A percentile compares a stretch with the other conserved stretches of the same genome.
Evolutionary conservation across 2,329 filamentous ascomycete genomes (phyloP).

Genomic region (Aphanoascus verrucosus): DNA sequence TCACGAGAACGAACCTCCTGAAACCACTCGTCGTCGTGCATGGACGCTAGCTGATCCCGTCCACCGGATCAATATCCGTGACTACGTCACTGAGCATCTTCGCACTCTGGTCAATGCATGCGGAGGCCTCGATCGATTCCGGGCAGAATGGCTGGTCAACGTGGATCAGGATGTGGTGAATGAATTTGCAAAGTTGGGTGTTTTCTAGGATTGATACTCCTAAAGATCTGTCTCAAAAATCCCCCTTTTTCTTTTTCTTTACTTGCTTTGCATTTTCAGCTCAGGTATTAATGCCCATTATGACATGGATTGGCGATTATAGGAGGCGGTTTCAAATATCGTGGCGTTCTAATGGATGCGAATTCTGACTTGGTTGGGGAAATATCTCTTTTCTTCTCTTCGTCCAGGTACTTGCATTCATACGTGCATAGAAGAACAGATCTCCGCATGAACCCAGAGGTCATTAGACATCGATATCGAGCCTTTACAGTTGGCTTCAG

Average conservation of each 20-base stretch:
- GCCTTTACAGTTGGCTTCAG: no score
- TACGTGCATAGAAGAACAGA: neutral
- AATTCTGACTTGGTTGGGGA: neutral
- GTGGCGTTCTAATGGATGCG: neutral
- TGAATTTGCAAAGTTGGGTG: slow-evolving; percentile 17
- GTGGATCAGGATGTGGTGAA: slow-evolving; percentile 35
- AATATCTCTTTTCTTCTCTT: neutral
- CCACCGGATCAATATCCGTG: slow-evolving; percentile 36
- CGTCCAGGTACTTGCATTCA: neutral
- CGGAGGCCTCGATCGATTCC: slow-evolving; percentile 34
- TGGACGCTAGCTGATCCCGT: slow-evolving; percentile 34
- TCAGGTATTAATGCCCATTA: neutral
- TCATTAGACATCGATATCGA: no score
- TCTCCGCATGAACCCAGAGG: neutral
- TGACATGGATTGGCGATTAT: neutral
- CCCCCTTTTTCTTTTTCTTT: neutral
- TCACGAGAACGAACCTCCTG: slow-evolving; percentile 31
- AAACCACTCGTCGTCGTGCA: slow-evolving; percentile 32
- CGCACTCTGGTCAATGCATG: slow-evolving; percentile 31
- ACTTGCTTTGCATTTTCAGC: neutral
- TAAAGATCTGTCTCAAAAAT: neutral
- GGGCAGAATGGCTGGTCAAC: slow-evolving; percentile 35
- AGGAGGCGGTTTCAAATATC: neutral
- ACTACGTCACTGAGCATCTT: slow-evolving; percentile 35
- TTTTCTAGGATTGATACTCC: slow-evolving; percentile 4